phyloP scores from a whole-genome alignment of 306 rosid species.

The Vigna radiata region DNA sequence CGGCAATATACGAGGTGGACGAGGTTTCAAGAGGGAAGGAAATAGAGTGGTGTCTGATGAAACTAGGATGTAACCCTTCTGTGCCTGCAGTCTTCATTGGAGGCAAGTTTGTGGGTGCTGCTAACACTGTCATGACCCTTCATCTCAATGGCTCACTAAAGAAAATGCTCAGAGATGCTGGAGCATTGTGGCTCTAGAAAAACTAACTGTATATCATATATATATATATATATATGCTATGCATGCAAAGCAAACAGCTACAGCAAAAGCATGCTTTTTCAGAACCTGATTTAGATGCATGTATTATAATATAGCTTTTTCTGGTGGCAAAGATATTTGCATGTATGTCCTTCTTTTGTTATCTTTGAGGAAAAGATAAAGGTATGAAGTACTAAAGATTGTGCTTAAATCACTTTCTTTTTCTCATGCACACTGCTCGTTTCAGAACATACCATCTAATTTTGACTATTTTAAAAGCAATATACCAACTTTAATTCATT shows the following conservation, averaged over 20 bases:
- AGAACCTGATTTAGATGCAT: too few relatives aligned
- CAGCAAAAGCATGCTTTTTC: too few relatives aligned
- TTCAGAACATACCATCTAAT: neutral
- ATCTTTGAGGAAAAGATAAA: neutral
- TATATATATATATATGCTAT: too few relatives aligned
- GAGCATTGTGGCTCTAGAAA: slow-evolving; percentile 84
- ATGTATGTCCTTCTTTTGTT: neutral
- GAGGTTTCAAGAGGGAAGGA: slow-evolving; percentile 80
- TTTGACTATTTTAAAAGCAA: too few relatives aligned
- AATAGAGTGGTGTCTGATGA: slow-evolving; percentile 82
- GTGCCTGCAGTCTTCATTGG: slow-evolving; percentile 94
- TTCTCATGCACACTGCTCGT: neutral
- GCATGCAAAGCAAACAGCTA: too few relatives aligned
- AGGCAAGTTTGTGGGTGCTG: slow-evolving; percentile 78
- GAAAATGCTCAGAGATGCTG: slow-evolving; percentile 88
- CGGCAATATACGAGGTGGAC: slow-evolving; percentile 79
- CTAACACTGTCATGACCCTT: slow-evolving; percentile 82
- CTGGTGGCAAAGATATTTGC: neutral
- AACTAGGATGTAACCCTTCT: slow-evolving; percentile 86
- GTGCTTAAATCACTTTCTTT: neutral
- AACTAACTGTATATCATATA: too few relatives aligned
- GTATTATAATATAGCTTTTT: neutral
- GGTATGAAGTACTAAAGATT: neutral
- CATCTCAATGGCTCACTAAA: slow-evolving; percentile 87
- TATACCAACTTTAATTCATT: too few relatives aligned